phyloP scores from a whole-genome alignment of 2,329 filamentous ascomycete species.

The Phoma sp. region DNA sequence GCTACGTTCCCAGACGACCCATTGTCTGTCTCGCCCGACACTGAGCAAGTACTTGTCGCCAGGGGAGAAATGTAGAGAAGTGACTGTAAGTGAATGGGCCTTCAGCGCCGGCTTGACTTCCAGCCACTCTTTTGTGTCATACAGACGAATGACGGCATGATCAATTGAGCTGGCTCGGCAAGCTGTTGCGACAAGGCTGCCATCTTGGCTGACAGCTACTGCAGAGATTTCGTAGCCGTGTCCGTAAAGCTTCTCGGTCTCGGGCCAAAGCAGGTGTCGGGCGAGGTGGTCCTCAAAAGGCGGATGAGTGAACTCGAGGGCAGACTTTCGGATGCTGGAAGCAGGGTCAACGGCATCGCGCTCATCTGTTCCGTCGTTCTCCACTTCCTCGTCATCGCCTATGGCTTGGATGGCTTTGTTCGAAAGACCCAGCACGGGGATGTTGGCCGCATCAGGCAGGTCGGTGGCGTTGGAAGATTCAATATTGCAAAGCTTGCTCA shows the following conservation, averaged over 20 bases:
- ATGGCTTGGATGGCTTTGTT: constrained; percentile 82
- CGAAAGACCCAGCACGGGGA: constrained; percentile 91
- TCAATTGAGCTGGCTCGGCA: constrained; percentile 92
- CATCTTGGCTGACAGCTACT: constrained; percentile 77
- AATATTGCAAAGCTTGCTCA: constrained; percentile 72
- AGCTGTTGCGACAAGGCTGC: constrained; percentile 81
- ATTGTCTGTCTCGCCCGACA: constrained; percentile 89
- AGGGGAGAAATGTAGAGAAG: constrained; percentile 77
- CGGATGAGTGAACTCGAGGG: constrained; percentile 72
- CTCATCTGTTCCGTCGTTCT: constrained; percentile 57
- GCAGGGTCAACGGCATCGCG: constrained; percentile 63
- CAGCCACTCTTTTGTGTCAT: constrained; percentile 85
- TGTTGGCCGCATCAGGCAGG: constrained; percentile 87
- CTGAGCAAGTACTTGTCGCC: constrained; percentile 80
- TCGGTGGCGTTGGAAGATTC: constrained; percentile 22
- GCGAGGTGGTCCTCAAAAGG: constrained; percentile 90
- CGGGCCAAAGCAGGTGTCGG: constrained; percentile 91
- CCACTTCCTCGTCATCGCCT: constrained; percentile 39
- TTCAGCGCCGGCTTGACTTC: constrained; percentile 82
- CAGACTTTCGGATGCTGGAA: constrained; percentile 63
- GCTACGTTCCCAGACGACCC: constrained; percentile 76
- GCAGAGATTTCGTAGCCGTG: constrained; percentile 97
- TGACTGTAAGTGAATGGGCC: constrained; percentile 87
- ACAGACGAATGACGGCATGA: constrained; percentile 91
- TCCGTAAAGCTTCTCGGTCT: constrained; percentile 94